Evolutionary conservation across 495 filamentous ascomycete genomes (phyloP).

Genomic region (Glonium stellatum): DNA sequence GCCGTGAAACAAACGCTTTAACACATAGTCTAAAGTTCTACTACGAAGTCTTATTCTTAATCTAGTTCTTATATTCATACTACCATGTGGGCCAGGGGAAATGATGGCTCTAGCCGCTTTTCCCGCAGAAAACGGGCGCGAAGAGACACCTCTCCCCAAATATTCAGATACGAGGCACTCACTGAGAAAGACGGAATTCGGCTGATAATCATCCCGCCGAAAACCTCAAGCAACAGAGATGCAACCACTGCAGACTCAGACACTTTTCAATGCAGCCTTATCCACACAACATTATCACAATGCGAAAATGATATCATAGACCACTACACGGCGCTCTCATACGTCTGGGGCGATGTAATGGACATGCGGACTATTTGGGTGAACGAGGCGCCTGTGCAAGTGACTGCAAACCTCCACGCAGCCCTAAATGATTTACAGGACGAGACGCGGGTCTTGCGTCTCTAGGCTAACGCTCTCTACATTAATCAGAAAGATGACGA

Average conservation of each 20-base stretch:
- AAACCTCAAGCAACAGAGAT: no score
- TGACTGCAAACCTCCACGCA: not conserved
- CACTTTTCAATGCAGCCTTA: not conserved
- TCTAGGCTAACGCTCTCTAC: not conserved
- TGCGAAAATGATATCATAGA: not conserved
- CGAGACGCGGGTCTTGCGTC: not conserved
- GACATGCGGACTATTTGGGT: not conserved
- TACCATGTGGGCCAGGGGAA: no score
- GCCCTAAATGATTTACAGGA: not conserved
- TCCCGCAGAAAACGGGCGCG: not conserved
- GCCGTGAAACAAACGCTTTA: no score
- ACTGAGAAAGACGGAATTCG: not conserved
- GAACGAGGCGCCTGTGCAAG: not conserved
- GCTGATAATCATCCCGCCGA: not conserved
- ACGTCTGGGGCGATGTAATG: not conserved
- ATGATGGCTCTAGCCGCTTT: no score
- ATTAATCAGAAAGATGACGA: not conserved
- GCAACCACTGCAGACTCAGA: not conserved
- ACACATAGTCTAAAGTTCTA: no score
- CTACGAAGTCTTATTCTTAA: no score
- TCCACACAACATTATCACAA: not conserved
- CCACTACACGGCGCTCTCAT: not conserved
- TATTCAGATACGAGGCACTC: not conserved
- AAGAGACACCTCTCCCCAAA: not conserved
- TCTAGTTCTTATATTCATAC: no score